Evolutionary conservation across 2,329 filamentous ascomycete genomes (phyloP).

Genomic region (Trichoderma sp.): DNA sequence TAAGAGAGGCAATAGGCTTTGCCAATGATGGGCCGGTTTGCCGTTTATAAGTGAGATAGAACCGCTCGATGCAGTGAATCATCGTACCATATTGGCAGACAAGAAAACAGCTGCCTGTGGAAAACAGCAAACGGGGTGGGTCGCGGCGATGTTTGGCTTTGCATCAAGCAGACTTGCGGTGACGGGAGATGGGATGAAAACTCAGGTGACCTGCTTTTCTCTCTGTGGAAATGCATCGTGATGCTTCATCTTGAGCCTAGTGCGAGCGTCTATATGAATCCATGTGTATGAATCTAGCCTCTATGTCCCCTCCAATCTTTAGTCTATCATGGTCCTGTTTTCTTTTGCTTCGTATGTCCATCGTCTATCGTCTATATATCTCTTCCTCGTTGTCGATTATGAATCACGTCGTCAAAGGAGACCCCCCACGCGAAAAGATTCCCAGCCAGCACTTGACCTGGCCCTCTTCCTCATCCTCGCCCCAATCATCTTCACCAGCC

Average conservation of each 20-base stretch:
- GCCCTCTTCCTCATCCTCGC: constrained; percentile 45
- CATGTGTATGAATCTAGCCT: not conserved
- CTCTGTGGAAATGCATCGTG: not conserved
- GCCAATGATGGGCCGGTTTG: not conserved
- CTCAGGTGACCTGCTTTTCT: not conserved
- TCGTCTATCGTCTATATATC: not conserved
- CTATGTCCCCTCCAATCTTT: not conserved
- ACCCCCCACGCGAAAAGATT: constrained; percentile 46
- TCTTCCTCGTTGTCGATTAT: not conserved
- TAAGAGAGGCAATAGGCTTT: not conserved
- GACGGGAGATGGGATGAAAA: not conserved
- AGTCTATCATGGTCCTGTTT: constrained; percentile 1
- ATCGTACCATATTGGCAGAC: not conserved
- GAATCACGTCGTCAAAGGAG: constrained; percentile 12
- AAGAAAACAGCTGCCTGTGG: not conserved
- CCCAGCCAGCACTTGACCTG: constrained; percentile 67
- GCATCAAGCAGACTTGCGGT: not conserved
- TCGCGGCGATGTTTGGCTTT: not conserved
- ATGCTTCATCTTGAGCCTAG: not conserved
- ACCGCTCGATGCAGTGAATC: constrained; percentile 2
- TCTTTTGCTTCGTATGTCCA: not conserved
- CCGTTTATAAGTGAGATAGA: not conserved
- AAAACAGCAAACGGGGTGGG: not conserved
- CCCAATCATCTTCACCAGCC: constrained; percentile 72
- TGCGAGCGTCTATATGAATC: not conserved